These are phyloP conservation scores for Zangia roseola DNA, from an alignment of 768 basidiomycete species.

Conservation along the genomic window DNA sequence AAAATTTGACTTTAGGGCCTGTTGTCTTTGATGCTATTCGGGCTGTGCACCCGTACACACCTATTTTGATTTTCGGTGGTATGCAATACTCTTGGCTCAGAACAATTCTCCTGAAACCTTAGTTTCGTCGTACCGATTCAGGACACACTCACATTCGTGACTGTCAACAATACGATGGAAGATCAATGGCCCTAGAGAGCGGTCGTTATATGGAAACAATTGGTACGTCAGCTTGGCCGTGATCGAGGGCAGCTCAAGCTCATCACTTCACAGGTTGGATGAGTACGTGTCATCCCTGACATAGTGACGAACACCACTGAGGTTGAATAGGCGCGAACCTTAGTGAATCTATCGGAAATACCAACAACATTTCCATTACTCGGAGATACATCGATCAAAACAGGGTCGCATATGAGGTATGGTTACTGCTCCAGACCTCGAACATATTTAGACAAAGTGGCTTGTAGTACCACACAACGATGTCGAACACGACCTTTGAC, in stretches of 20 bases:
- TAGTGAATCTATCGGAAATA: conserved; percentile 35
- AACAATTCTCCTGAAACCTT: background rate
- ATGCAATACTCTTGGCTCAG: background rate
- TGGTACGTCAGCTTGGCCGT: conserved; percentile 41
- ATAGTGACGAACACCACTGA: background rate
- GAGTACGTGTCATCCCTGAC: conserved; percentile 40
- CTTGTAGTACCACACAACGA: conserved; percentile 62
- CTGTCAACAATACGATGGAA: conserved; percentile 25
- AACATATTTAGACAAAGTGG: background rate
- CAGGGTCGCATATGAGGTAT: conserved; percentile 71
- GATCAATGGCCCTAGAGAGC: conserved; percentile 56
- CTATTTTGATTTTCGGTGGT: conserved; percentile 83
- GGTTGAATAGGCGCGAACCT: conserved; percentile 45
- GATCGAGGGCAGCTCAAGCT: background rate
- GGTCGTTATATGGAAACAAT: conserved; percentile 93
- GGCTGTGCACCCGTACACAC: conserved; percentile 66
- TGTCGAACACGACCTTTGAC: conserved; percentile 56
- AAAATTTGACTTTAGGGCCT: conserved; percentile 48
- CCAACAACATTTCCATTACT: conserved; percentile 56
- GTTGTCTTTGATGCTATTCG: conserved; percentile 73
- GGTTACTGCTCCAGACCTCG: conserved; percentile 1
- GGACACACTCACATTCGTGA: conserved; percentile 50
- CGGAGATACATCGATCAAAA: conserved; percentile 81
- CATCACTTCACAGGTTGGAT: conserved; percentile 46
- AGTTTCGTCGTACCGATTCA: conserved; percentile 10